Evolutionary conservation across 1,139 yeast species (phyloP).

Genomic region (Debaryomyces sp.): DNA sequence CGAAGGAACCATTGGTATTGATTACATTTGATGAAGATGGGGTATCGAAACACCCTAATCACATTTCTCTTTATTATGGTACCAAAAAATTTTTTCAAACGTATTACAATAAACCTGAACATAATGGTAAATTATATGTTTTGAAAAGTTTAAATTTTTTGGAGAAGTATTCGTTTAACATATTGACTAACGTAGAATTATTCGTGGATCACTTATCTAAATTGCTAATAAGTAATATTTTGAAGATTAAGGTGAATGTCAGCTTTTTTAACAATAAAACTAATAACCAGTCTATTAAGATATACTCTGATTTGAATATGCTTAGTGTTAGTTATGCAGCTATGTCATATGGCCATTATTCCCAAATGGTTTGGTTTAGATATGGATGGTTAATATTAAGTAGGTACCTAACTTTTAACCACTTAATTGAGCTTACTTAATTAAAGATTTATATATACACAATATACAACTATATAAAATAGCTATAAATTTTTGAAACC

Average conservation of each 20-base stretch:
- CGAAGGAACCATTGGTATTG: constrained; percentile 38
- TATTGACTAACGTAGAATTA: constrained; percentile 50
- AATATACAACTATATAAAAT: constrained; percentile 5
- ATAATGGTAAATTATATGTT: constrained; percentile 32
- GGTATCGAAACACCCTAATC: constrained; percentile 86
- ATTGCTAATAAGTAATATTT: constrained; percentile 32
- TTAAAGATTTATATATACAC: constrained; percentile 4
- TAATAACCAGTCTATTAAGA: constrained; percentile 31
- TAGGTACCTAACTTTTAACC: constrained; percentile 75
- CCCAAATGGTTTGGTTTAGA: constrained; percentile 96
- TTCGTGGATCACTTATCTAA: constrained; percentile 37
- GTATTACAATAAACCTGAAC: constrained; percentile 11
- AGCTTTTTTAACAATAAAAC: constrained; percentile 37
- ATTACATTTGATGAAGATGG: constrained; percentile 85
- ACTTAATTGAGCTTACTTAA: constrained; percentile 42
- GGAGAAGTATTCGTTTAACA: constrained; percentile 55
- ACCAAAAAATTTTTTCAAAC: constrained; percentile 37
- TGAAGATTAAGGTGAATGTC: constrained; percentile 42
- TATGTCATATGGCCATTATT: constrained; percentile 80
- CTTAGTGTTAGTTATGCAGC: constrained; percentile 66
- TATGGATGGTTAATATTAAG: constrained; percentile 84
- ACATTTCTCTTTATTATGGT: constrained; percentile 66
- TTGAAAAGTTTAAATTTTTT: constrained; percentile 49
- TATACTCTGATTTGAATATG: constrained; percentile 59
- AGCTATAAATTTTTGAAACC: constrained; percentile 53